These are phyloP conservation scores for Delitschia confertaspora DNA, from an alignment of 495 filamentous ascomycete species.

Conservation along the genomic window DNA sequence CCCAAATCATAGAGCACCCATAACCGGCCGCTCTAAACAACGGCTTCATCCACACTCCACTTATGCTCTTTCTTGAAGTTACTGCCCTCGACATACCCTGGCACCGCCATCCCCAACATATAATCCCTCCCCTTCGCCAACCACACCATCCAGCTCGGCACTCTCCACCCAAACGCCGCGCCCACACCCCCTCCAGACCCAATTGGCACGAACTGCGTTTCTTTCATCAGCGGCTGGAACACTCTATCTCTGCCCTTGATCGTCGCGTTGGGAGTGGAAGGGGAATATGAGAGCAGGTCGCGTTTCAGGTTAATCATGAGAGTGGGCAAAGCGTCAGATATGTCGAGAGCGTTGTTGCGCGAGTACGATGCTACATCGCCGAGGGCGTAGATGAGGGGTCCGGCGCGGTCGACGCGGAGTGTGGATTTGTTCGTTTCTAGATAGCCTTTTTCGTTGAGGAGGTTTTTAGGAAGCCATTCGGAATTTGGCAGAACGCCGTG, in stretches of 20 bases:
- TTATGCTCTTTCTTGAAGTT: conserved; percentile 43
- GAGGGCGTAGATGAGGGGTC: conserved; percentile 41
- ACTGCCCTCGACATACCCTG: conserved; percentile 42
- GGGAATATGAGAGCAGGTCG: conserved; percentile 26
- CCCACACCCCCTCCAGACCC: conserved; percentile 48
- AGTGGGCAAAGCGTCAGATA: conserved; percentile 37
- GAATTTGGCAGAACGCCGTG: conserved; percentile 42
- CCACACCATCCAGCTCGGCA: conserved; percentile 51
- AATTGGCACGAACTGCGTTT: conserved; percentile 45
- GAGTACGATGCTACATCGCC: conserved; percentile 37
- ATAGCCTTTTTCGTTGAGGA: conserved; percentile 35
- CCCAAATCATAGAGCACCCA: neutral
- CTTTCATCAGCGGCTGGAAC: conserved; percentile 24
- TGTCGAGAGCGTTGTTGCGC: conserved; percentile 35
- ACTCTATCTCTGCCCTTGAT: conserved; percentile 24
- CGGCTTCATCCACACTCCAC: conserved; percentile 18
- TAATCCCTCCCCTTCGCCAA: conserved; percentile 55
- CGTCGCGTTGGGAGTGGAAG: conserved; percentile 4
- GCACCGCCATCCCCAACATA: conserved; percentile 42
- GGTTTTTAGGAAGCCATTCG: conserved; percentile 31
- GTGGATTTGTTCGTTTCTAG: conserved; percentile 39
- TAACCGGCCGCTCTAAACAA: neutral
- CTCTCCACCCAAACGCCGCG: conserved; percentile 42
- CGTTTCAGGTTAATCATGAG: conserved; percentile 41
- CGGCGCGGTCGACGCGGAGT: conserved; percentile 43